Evolutionary conservation across 75 land plant species (phyloP).

Genomic region (Selaginella moellendorffii): DNA sequence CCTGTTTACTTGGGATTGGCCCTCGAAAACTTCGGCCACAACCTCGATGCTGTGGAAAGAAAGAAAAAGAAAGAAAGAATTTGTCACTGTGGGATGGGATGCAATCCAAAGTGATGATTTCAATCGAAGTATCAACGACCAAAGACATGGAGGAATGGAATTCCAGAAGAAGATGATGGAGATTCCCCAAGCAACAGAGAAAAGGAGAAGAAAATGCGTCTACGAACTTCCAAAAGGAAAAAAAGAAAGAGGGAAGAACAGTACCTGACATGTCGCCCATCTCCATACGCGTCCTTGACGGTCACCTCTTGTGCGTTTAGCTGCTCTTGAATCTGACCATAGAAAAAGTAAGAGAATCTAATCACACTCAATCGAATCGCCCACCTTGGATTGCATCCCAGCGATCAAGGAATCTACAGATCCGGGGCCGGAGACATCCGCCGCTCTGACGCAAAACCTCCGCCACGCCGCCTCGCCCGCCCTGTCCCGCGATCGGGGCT

Average conservation of each 20-base stretch:
- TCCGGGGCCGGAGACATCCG: slow-evolving; percentile 32
- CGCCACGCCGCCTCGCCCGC: neutral
- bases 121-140: neutral
- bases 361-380: too few species aligned
- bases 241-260: neutral
- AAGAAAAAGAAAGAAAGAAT: slow-evolving; percentile 5
- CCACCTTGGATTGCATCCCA: slow-evolving; percentile 37
- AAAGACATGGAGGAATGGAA: neutral
- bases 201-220: neutral
- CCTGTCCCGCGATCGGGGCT: neutral
- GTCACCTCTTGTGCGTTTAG: slow-evolving; percentile 56
- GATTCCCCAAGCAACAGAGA: neutral
- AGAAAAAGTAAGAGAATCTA: too few species aligned
- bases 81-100: neutral
- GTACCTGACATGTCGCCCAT: slow-evolving; percentile 93
- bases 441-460: slow-evolving; percentile 15
- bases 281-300: slow-evolving; percentile 86
- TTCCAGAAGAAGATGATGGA: neutral
- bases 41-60: slow-evolving; percentile 61
- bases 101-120: neutral
- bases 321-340: slow-evolving; percentile 68
- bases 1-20: slow-evolving; percentile 68
- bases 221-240: neutral
- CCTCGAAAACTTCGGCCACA: slow-evolving; percentile 66
- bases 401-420: slow-evolving; percentile 38